These are phyloP conservation scores for Psophocarpus tetragonolobus DNA, from an alignment of 306 rosid genomes.

Conservation along the genomic window DNA sequence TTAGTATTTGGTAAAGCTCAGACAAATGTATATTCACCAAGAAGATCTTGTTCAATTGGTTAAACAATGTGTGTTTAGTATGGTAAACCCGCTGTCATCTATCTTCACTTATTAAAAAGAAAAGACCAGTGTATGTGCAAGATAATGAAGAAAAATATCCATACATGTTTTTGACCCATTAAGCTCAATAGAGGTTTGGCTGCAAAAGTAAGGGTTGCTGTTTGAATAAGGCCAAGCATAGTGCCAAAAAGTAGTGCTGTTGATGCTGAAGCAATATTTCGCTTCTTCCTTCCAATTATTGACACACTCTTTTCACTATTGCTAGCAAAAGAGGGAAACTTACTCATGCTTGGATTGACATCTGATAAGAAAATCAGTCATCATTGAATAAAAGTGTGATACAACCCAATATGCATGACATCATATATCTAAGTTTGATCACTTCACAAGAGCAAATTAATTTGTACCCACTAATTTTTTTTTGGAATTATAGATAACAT, in stretches of 20 bases:
- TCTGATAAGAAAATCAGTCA: constrained; percentile 5
- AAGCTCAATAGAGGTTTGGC: constrained; percentile 66
- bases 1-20: neutral
- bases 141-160: neutral
- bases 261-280: constrained; percentile 81
- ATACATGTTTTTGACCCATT: constrained; percentile 66
- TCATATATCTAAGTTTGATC: neutral
- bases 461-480: too few species aligned
- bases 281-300: constrained; percentile 42
- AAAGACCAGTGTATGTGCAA: too few species aligned
- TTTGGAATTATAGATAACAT: too few species aligned
- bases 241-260: constrained; percentile 80
- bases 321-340: constrained; percentile 3
- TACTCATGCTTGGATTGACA: constrained; percentile 19
- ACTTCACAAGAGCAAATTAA: too few species aligned
- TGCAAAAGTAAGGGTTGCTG: constrained; percentile 59
- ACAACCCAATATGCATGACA: neutral
- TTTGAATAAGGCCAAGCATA: constrained; percentile 75
- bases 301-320: constrained; percentile 12
- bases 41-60: too few species aligned
- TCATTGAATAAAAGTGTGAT: neutral
- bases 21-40: neutral
- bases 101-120: too few species aligned
- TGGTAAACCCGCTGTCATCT: too few species aligned
- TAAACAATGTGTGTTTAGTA: too few species aligned